Conservation (phyloP, 441 rosid species). For the Iberis amara region DNA sequence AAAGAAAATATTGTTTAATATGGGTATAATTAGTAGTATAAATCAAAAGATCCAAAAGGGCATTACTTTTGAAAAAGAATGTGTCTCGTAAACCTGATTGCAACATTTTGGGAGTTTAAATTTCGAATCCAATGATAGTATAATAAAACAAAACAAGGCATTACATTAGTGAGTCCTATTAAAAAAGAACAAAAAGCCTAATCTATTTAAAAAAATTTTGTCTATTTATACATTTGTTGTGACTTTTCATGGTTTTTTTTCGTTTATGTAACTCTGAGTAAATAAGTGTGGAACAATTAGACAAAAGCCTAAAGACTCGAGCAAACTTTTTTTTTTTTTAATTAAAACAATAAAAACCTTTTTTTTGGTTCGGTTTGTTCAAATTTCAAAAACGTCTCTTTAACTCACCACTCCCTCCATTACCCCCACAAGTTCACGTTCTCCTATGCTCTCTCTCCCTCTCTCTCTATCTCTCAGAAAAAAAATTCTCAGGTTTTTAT, state of each 20-base stretch:
- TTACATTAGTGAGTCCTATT: slow-evolving; percentile 18
- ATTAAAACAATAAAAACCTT: not conserved
- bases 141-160: slow-evolving; percentile 28
- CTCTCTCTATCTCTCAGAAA: slow-evolving; percentile 15
- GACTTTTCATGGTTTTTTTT: slow-evolving; percentile 30
- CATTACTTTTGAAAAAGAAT: slow-evolving; percentile 27
- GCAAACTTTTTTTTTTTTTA: slow-evolving; percentile 3
- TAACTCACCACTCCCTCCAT: slow-evolving; percentile 37
- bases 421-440: slow-evolving; percentile 30
- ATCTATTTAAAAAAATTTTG: no score
- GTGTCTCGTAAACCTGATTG: slow-evolving; percentile 19
- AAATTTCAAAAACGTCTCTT: slow-evolving; percentile 37
- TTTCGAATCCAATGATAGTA: slow-evolving; percentile 34
- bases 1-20: no score
- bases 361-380: slow-evolving; percentile 22
- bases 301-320: slow-evolving; percentile 33
- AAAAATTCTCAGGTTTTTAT: slow-evolving; percentile 17
- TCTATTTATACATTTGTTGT: not conserved
- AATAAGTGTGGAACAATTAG: slow-evolving; percentile 28
- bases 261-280: slow-evolving; percentile 32
- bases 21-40: not conserved
- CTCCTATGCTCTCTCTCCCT: slow-evolving; percentile 25
- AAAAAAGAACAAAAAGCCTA: slow-evolving; percentile 18
- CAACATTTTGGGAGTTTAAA: slow-evolving; percentile 30
- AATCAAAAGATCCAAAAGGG: slow-evolving; percentile 31